Percentiles rank a stretch among this genome's conserved stretches.
Conservation (phyloP, 805 yeast genomes). For the Zygosaccharomyces bisporus region DNA sequence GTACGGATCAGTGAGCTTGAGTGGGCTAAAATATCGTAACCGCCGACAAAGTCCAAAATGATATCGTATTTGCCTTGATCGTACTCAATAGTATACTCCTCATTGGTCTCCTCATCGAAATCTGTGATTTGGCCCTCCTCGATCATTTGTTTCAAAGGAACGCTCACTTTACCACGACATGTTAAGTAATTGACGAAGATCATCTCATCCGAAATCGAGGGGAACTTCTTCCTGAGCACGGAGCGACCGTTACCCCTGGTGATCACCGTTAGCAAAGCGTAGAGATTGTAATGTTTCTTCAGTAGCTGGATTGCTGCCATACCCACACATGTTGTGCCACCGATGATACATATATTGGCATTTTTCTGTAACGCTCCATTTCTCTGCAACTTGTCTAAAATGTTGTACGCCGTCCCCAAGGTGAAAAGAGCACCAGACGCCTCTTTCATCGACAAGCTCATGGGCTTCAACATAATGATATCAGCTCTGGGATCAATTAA, state of each 20-base stretch:
- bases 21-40: slow-evolving; percentile 47
- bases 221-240: slow-evolving; percentile 40
- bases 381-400: slow-evolving; percentile 35
- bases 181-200: slow-evolving; percentile 35
- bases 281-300: slow-evolving; percentile 47
- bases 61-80: slow-evolving; percentile 52
- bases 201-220: slow-evolving; percentile 40
- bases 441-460: slow-evolving; percentile 43
- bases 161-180: slow-evolving; percentile 33
- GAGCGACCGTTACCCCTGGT: slow-evolving; percentile 53
- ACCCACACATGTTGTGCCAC: slow-evolving; percentile 79
- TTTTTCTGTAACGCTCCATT: slow-evolving; percentile 35
- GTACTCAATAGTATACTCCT: slow-evolving; percentile 26
- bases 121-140: slow-evolving; percentile 37
- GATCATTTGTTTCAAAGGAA: slow-evolving; percentile 32
- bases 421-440: slow-evolving; percentile 66
- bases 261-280: slow-evolving; percentile 49
- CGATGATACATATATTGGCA: slow-evolving; percentile 59
- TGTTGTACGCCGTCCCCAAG: slow-evolving; percentile 57
- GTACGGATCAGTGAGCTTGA: slow-evolving; percentile 43
- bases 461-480: slow-evolving; percentile 46
- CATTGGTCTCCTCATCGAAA: slow-evolving; percentile 28
- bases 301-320: slow-evolving; percentile 56
- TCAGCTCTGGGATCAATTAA: slow-evolving; percentile 52
- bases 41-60: slow-evolving; percentile 72